These are phyloP conservation scores for Nemania serpens DNA, from an alignment of 2,329 filamentous ascomycete species.

Conservation along the genomic window DNA sequence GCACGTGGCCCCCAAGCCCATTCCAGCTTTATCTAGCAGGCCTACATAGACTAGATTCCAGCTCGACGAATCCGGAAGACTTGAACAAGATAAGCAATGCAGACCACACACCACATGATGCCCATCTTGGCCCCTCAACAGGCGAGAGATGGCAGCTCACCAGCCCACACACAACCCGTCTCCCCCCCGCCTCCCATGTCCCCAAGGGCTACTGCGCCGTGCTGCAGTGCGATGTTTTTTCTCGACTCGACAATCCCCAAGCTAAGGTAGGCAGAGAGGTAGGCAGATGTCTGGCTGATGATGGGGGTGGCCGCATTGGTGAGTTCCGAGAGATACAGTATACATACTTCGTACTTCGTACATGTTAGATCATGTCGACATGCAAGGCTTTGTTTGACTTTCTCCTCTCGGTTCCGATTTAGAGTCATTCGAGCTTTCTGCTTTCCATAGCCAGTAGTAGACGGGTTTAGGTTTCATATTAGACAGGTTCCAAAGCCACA, in stretches of 20 bases:
- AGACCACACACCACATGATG: constrained; percentile 34
- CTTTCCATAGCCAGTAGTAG: not conserved
- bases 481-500: constrained; percentile 26
- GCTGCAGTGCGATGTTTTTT: too few species aligned
- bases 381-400: not conserved
- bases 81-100: constrained; percentile 27
- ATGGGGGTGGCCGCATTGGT: too few species aligned
- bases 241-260: too few species aligned
- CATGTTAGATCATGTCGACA: not conserved
- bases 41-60: not conserved
- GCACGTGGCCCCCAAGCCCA: constrained; percentile 26
- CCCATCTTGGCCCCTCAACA: constrained; percentile 12
- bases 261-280: too few species aligned
- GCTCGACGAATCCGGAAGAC: constrained; percentile 35
- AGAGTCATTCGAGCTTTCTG: not conserved
- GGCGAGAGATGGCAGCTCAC: too few species aligned
- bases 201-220: too few species aligned
- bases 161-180: too few species aligned
- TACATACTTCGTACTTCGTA: too few species aligned
- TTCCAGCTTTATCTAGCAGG: constrained; percentile 29
- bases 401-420: constrained; percentile 8
- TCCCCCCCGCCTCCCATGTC: too few species aligned
- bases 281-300: too few species aligned
- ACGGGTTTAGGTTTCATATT: constrained; percentile 16
- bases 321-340: too few species aligned